phyloP scores from a whole-genome alignment of 495 filamentous ascomycete genomes.

The Penicillium bialowiezense region DNA sequence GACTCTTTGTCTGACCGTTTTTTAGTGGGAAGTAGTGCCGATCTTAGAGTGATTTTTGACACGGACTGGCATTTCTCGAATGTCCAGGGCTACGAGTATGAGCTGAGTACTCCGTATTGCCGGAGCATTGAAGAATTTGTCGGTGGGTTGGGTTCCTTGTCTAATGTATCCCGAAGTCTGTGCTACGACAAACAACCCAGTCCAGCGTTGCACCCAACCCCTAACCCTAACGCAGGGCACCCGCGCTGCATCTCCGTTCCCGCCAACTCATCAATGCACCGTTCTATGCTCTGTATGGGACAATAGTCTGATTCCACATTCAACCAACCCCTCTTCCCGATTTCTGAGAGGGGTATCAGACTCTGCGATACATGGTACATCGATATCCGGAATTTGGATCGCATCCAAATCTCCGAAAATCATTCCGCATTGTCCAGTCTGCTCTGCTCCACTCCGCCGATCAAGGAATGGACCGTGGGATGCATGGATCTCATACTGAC shows the following conservation, averaged over 20 bases:
- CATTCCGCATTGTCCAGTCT: background rate
- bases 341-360: background rate
- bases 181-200: background rate
- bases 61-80: background rate
- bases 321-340: background rate
- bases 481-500: background rate
- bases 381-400: background rate
- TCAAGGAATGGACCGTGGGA: background rate
- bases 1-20: constrained; percentile 1
- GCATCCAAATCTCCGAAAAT: background rate
- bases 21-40: constrained; percentile 10
- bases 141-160: too few relatives aligned
- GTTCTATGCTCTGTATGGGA: background rate
- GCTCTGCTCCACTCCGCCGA: constrained; percentile 6
- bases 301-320: constrained; percentile 1
- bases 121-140: too few relatives aligned
- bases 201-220: background rate
- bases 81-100: background rate
- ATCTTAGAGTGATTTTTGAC: background rate
- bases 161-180: too few relatives aligned
- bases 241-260: background rate
- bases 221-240: background rate
- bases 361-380: constrained; percentile 5
- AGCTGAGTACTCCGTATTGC: too few relatives aligned
- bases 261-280: background rate